Conservation (phyloP, 495 filamentous ascomycete species). For the Cladorrhinum samala region DNA sequence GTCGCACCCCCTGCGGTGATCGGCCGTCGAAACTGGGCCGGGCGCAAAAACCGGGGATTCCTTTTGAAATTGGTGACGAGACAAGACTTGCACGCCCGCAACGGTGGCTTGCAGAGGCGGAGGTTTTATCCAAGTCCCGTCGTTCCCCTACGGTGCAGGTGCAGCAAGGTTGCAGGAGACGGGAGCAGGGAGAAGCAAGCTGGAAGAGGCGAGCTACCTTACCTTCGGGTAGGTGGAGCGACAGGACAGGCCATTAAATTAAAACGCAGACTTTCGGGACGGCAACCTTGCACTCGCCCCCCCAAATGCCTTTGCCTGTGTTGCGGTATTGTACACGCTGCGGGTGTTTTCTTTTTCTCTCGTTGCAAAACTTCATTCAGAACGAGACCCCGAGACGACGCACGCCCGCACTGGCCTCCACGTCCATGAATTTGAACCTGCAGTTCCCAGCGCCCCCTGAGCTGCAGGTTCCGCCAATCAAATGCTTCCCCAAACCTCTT, state of each 20-base stretch:
- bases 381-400: too few species aligned
- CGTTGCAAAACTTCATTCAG: too few species aligned
- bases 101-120: constrained; percentile 3
- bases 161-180: background rate
- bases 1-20: background rate
- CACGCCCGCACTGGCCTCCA: too few species aligned
- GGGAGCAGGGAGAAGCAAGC: background rate
- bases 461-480: background rate
- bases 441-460: background rate
- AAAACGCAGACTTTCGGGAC: background rate
- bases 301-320: too few species aligned
- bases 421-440: too few species aligned
- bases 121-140: background rate
- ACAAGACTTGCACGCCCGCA: background rate
- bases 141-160: background rate
- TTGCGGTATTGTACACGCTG: too few species aligned
- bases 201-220: too few species aligned
- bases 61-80: background rate
- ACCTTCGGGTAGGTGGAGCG: background rate
- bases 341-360: too few species aligned
- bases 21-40: background rate
- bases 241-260: background rate
- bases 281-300: background rate
- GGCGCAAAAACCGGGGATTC: background rate
- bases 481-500: background rate